Percentiles rank a stretch among this genome's conserved stretches.
Conservation (phyloP, 805 yeast species). For the Cyberlindnera maritima region DNA sequence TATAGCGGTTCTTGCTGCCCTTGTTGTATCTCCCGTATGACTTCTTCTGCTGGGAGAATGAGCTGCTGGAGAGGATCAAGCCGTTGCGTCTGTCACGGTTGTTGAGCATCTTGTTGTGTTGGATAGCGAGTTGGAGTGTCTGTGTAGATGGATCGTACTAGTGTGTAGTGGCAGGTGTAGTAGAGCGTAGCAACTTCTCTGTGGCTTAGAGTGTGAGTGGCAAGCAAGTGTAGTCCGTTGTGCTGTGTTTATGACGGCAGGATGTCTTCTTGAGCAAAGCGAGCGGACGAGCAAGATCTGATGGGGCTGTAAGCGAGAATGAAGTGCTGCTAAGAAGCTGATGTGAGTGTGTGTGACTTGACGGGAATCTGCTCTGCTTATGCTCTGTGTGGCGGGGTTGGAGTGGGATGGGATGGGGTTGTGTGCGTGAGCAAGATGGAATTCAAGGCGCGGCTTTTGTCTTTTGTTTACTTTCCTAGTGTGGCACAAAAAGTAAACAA, state of each 20-base stretch:
- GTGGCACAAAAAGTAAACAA: constrained; percentile 5
- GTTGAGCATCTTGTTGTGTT: constrained; percentile 11
- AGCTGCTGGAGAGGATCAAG: constrained; percentile 17
- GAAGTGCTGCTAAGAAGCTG: too few relatives aligned
- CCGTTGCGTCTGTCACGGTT: constrained; percentile 29
- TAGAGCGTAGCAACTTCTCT: too few relatives aligned
- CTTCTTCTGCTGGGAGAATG: constrained; percentile 11
- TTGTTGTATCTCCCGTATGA: constrained; percentile 26
- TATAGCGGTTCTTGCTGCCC: constrained; percentile 25
- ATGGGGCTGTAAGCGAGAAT: too few relatives aligned
- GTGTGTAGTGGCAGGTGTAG: background rate
- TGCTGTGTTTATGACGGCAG: too few relatives aligned
- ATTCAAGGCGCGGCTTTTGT: background rate
- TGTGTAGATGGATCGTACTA: background rate
- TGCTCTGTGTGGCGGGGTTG: too few relatives aligned
- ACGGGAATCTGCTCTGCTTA: too few relatives aligned
- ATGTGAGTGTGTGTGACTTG: too few relatives aligned
- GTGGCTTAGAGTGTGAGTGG: too few relatives aligned
- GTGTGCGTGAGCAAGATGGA: background rate
- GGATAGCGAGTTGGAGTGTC: background rate
- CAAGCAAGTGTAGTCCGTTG: too few relatives aligned
- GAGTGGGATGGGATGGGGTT: background rate
- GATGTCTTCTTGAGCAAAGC: too few relatives aligned
- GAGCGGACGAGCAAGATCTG: too few relatives aligned
- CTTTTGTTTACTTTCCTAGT: constrained; percentile 8